Conservation (phyloP, 192 early-diverging fungal species). For the Coemansia sp. region DNA sequence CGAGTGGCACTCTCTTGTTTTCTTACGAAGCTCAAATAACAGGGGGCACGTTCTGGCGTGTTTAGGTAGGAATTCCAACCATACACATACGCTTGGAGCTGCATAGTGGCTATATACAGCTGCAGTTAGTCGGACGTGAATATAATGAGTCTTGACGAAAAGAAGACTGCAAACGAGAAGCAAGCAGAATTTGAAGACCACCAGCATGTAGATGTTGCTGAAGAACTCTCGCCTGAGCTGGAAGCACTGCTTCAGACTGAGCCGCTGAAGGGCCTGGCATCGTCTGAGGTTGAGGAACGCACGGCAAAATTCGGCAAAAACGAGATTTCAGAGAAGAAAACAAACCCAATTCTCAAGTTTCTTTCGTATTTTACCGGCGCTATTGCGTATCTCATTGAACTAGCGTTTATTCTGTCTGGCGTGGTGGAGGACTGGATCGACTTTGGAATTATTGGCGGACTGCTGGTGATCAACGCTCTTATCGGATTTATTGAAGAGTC, state of each 20-base stretch:
- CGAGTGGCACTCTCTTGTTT: too few species aligned
- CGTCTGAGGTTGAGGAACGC: slow-evolving; percentile 73
- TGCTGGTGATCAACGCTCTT: slow-evolving; percentile 82
- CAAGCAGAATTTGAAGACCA: slow-evolving; percentile 67
- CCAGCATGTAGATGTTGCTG: slow-evolving; percentile 69
- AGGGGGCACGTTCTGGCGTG: too few species aligned
- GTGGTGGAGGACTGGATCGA: slow-evolving; percentile 77
- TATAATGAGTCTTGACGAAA: slow-evolving; percentile 17
- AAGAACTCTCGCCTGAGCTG: slow-evolving; percentile 80
- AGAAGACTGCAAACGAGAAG: slow-evolving; percentile 31
- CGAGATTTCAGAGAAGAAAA: slow-evolving; percentile 80
- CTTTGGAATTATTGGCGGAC: slow-evolving; percentile 78
- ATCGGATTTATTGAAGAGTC: slow-evolving; percentile 95
- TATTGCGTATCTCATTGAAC: slow-evolving; percentile 87
- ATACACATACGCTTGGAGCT: too few species aligned
- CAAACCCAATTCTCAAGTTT: slow-evolving; percentile 83
- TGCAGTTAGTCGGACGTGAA: background rate
- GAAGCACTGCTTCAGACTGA: slow-evolving; percentile 82
- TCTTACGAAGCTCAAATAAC: too few species aligned
- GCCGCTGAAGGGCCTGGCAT: slow-evolving; percentile 72
- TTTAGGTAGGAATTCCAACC: too few species aligned
- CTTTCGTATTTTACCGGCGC: slow-evolving; percentile 85
- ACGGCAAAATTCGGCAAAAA: slow-evolving; percentile 75
- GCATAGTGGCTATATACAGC: background rate
- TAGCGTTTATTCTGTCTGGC: slow-evolving; percentile 79